Evolutionary conservation across 2,329 filamentous ascomycete genomes (phyloP).

Genomic region (Albophoma yamanashiensis): DNA sequence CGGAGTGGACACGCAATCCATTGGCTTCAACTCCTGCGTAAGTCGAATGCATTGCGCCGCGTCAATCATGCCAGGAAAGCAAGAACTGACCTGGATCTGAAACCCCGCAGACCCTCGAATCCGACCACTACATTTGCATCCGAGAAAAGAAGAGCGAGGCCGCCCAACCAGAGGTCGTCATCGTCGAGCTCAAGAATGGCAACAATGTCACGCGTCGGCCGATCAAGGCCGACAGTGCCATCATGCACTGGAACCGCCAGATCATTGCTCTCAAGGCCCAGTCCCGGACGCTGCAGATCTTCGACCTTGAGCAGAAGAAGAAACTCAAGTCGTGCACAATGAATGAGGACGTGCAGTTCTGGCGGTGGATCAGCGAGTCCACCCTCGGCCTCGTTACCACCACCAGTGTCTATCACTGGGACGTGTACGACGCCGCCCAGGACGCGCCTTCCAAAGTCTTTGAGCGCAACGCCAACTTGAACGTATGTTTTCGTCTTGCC

Average conservation of each 20-base stretch:
- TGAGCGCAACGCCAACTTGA: conserved; percentile 84
- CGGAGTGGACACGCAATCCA: conserved; percentile 38
- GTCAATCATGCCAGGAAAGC: neutral
- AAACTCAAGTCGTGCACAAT: conserved; percentile 96
- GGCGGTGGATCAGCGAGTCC: conserved; percentile 96
- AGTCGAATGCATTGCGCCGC: conserved; percentile 19
- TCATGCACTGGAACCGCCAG: conserved; percentile 97
- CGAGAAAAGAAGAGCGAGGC: conserved; percentile 84
- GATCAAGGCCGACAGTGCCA: conserved; percentile 98
- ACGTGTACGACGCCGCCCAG: conserved; percentile 80
- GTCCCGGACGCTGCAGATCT: conserved; percentile 90
- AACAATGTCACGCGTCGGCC: conserved; percentile 91
- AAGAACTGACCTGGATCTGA: neutral
- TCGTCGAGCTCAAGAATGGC: conserved; percentile 93
- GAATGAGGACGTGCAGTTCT: conserved; percentile 96
- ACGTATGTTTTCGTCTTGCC: conserved; percentile 41
- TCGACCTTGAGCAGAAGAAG: conserved; percentile 83
- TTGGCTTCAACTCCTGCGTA: conserved; percentile 75
- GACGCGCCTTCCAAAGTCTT: conserved; percentile 80
- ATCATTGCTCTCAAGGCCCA: conserved; percentile 96
- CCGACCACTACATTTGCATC: conserved; percentile 91
- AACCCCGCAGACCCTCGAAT: conserved; percentile 75
- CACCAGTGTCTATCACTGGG: conserved; percentile 90
- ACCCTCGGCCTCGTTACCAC: conserved; percentile 86
- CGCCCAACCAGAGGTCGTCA: conserved; percentile 86